Conservation (phyloP, 805 yeast genomes). For the Metschnikowia anglica region DNA sequence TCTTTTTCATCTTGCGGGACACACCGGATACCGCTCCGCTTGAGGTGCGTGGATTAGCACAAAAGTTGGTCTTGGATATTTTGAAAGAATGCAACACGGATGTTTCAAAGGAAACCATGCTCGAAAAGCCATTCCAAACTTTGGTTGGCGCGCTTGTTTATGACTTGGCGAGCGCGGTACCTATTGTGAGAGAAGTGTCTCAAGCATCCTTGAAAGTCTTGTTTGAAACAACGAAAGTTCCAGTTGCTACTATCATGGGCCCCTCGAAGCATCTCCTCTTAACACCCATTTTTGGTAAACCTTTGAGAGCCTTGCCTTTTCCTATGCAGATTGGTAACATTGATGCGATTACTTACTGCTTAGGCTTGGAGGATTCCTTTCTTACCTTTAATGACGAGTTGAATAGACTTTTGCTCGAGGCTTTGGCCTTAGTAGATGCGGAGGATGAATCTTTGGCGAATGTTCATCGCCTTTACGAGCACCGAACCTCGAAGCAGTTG, state of each 20-base stretch:
- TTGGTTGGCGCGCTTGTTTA: conserved; percentile 87
- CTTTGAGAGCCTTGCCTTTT: conserved; percentile 93
- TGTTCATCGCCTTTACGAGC: conserved; percentile 80
- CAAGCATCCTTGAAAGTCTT: conserved; percentile 66
- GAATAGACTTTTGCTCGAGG: conserved; percentile 81
- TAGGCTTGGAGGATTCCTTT: conserved; percentile 76
- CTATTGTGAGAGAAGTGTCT: conserved; percentile 77
- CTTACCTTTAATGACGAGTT: conserved; percentile 86
- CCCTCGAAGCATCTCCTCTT: conserved; percentile 80
- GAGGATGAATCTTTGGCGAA: conserved; percentile 94
- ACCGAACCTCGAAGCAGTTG: conserved; percentile 84
- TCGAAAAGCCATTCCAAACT: conserved; percentile 73
- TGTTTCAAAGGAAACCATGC: conserved; percentile 58
- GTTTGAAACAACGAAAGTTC: conserved; percentile 66
- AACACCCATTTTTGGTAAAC: conserved; percentile 95
- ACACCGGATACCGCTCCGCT: conserved; percentile 86
- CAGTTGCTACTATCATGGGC: conserved; percentile 71
- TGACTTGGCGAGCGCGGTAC: conserved; percentile 87
- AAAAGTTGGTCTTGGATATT: conserved; percentile 60
- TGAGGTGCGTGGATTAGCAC: conserved; percentile 71
- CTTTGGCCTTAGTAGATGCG: conserved; percentile 92
- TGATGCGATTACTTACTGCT: conserved; percentile 92
- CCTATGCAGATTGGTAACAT: conserved; percentile 99
- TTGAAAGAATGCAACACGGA: conserved; percentile 63
- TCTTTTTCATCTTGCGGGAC: conserved; percentile 87